A percentile compares a stretch with the other conserved stretches of the same genome.
Conservation (phyloP, 2,329 filamentous ascomycete genomes). For the Xylariaceae sp. region DNA sequence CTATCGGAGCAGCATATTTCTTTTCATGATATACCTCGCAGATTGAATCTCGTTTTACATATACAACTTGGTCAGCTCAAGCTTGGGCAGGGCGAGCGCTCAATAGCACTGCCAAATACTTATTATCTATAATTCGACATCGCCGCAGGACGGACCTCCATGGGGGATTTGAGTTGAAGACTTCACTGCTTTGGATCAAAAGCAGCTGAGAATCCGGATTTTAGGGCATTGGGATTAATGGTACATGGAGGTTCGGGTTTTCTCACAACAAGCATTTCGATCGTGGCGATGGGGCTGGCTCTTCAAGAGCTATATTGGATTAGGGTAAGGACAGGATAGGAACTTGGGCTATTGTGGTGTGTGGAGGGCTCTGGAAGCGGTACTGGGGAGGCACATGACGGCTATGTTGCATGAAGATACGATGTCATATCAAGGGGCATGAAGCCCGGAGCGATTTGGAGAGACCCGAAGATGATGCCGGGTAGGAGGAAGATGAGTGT, state of each 20-base stretch:
- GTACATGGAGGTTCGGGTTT: neutral
- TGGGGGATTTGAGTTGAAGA: neutral
- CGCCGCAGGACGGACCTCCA: neutral
- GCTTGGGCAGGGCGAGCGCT: no score
- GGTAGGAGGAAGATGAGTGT: neutral
- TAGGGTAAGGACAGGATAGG: no score
- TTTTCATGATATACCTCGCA: neutral
- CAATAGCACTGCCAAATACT: neutral
- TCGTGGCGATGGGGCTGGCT: neutral
- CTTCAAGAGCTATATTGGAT: neutral
- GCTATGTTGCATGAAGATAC: neutral
- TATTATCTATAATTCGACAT: neutral
- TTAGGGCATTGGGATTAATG: neutral
- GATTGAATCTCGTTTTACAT: neutral
- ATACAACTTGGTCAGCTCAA: neutral
- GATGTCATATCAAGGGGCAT: neutral
- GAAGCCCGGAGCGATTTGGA: neutral
- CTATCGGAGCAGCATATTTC: neutral
- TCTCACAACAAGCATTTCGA: neutral
- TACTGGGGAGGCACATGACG: neutral
- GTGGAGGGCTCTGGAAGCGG: slow-evolving; percentile 1
- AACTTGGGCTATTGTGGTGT: neutral
- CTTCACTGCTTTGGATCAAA: neutral
- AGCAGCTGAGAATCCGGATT: neutral
- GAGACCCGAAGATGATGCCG: neutral